These are phyloP conservation scores for Crithidia bombi DNA, from an alignment of 208 protist species.

Conservation along the genomic window DNA sequence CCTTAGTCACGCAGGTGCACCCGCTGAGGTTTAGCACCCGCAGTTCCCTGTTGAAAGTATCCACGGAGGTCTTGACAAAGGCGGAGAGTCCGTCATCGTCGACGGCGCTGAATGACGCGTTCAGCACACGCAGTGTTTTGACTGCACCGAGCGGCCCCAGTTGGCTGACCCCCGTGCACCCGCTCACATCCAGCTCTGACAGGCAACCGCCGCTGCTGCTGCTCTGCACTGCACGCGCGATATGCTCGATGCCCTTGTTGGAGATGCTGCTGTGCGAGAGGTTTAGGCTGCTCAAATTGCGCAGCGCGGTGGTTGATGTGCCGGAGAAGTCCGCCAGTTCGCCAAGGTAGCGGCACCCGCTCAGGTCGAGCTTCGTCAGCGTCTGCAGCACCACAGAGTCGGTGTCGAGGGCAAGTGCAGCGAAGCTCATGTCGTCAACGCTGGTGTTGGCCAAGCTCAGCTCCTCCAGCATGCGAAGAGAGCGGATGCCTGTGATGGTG, in stretches of 20 bases:
- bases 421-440: conserved; percentile 30
- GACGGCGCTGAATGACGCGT: conserved; percentile 17
- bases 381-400: conserved; percentile 11
- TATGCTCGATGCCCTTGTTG: background rate
- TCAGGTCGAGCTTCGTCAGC: conserved; percentile 18
- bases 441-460: conserved; percentile 39
- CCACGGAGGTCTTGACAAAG: conserved; percentile 14
- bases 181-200: conserved; percentile 41
- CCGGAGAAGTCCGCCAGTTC: conserved; percentile 29
- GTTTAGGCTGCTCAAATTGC: background rate
- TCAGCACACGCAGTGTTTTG: conserved; percentile 21
- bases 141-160: conserved; percentile 36
- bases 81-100: conserved; percentile 22
- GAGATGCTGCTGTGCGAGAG: conserved; percentile 16
- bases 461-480: conserved; percentile 33
- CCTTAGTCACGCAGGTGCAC: conserved; percentile 20
- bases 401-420: background rate
- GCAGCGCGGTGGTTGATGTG: conserved; percentile 6
- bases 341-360: conserved; percentile 24
- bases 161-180: conserved; percentile 39
- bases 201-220: conserved; percentile 11
- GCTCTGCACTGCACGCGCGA: conserved; percentile 12
- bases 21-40: conserved; percentile 26
- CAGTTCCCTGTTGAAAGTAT: conserved; percentile 11
- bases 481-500: conserved; percentile 29